These are phyloP conservation scores for Boletus rufocinnamomeus DNA, from an alignment of 768 basidiomycete species.

Conservation along the genomic window DNA sequence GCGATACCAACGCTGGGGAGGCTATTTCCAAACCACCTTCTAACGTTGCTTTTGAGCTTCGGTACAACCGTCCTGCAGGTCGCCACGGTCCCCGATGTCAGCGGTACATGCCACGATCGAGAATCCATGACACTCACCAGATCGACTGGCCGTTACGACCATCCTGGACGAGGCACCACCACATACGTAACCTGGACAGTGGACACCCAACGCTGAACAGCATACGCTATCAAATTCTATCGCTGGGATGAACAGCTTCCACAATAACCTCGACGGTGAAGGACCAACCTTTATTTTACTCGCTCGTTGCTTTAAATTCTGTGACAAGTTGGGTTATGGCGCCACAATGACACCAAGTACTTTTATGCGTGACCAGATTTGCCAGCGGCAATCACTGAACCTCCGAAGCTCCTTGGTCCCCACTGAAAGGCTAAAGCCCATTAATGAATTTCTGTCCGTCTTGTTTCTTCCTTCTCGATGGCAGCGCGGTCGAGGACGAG, in stretches of 20 bases:
- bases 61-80: not conserved
- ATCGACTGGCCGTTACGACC: not conserved
- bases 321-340: too few relatives aligned
- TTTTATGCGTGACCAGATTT: too few relatives aligned
- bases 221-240: not conserved
- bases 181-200: not conserved
- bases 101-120: not conserved
- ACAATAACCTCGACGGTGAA: not conserved
- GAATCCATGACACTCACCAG: not conserved
- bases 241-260: not conserved
- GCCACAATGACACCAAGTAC: too few relatives aligned
- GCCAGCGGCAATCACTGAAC: too few relatives aligned
- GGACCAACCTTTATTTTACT: too few relatives aligned
- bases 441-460: too few relatives aligned
- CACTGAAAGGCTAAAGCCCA: too few relatives aligned
- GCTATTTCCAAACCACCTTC: not conserved
- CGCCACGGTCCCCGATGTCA: not conserved
- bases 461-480: too few relatives aligned
- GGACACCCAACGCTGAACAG: not conserved
- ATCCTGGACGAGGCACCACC: not conserved
- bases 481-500: too few relatives aligned
- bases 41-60: not conserved
- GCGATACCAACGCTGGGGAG: not conserved
- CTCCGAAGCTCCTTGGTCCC: too few relatives aligned
- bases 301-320: too few relatives aligned